Conservation (phyloP, 345 rosid genomes). For the Eucalyptus victrix region DNA sequence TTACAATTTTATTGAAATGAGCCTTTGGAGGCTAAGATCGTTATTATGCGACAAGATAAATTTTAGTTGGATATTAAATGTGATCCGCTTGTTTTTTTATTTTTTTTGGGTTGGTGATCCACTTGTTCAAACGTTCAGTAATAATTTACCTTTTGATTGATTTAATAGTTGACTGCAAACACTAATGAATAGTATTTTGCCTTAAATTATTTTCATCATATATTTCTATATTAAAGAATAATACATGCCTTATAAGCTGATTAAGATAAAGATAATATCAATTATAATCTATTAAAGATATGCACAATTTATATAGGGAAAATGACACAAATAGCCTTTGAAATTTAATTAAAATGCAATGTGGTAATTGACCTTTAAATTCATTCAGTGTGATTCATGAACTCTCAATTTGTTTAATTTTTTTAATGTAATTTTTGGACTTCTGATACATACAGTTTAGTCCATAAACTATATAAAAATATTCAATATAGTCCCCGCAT, state of each 20-base stretch:
- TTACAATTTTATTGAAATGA: background rate
- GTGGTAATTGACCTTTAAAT: rapidly evolving
- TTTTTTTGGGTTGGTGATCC: no score
- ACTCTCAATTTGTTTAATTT: no score
- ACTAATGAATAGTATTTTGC: background rate
- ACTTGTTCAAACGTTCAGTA: background rate
- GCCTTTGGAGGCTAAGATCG: background rate
- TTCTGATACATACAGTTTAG: rapidly evolving
- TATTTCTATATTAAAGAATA: no score
- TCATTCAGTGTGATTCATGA: rapidly evolving
- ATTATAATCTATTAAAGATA: background rate
- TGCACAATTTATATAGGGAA: background rate
- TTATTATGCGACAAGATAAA: background rate
- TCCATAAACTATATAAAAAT: no score
- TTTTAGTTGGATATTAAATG: background rate
- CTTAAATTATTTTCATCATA: background rate
- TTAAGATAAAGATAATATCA: background rate
- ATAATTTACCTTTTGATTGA: background rate
- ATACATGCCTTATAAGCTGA: background rate
- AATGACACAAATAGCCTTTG: no score
- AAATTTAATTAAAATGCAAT: no score
- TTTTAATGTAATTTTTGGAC: rapidly evolving
- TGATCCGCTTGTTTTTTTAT: background rate
- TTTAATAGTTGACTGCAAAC: background rate
- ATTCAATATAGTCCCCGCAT: no score